These are phyloP conservation scores for Populus davidiana DNA, from an alignment of 345 rosid species.

Conservation along the genomic window DNA sequence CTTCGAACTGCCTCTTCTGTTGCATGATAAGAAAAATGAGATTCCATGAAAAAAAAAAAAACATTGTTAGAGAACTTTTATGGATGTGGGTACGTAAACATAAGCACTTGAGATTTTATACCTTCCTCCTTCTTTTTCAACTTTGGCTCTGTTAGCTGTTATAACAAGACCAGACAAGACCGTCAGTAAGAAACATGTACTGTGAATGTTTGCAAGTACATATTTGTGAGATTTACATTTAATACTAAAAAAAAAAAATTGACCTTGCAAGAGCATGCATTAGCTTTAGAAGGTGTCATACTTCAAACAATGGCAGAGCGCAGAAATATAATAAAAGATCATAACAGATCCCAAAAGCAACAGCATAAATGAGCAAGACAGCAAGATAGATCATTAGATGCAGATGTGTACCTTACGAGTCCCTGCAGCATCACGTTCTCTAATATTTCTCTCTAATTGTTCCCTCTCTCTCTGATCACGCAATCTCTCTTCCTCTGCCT, in stretches of 20 bases:
- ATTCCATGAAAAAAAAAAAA: background rate
- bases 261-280: background rate
- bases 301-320: background rate
- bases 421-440: slow-evolving; percentile 79
- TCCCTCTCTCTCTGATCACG: slow-evolving; percentile 93
- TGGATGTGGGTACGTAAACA: background rate
- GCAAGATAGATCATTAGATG: background rate
- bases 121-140: slow-evolving; percentile 80
- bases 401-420: slow-evolving; percentile 62
- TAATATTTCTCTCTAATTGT: slow-evolving; percentile 71
- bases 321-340: background rate
- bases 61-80: background rate
- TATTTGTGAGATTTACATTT: no score
- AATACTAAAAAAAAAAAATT: no score
- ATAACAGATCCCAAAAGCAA: background rate
- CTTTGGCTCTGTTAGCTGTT: slow-evolving; percentile 77
- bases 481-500: slow-evolving; percentile 91
- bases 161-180: slow-evolving; percentile 9
- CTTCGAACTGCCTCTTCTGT: slow-evolving; percentile 80
- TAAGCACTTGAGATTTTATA: slow-evolving; percentile 30
- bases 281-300: background rate
- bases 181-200: slow-evolving; percentile 11
- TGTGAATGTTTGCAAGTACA: no score
- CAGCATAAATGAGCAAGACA: background rate
- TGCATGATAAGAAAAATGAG: slow-evolving; percentile 13